Conservation (phyloP, 306 rosid species). For the Dicorynia guianensis region DNA sequence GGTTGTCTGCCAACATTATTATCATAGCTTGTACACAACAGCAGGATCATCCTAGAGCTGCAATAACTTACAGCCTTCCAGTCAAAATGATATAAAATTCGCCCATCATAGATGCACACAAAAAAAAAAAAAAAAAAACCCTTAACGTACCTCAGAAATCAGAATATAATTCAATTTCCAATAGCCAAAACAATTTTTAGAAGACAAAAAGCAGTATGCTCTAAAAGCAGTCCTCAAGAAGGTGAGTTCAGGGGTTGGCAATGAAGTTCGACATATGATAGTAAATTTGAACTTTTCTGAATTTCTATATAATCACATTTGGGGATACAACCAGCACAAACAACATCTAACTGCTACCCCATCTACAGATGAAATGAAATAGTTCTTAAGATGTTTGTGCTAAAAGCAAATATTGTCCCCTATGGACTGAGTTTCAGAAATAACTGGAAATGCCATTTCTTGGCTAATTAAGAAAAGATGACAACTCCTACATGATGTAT, state of each 20-base stretch:
- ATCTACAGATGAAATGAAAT: neutral
- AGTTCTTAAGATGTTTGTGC: neutral
- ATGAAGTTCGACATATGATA: neutral
- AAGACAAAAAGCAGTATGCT: neutral
- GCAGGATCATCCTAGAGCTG: neutral
- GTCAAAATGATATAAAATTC: neutral
- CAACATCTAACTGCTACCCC: neutral
- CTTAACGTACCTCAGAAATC: neutral
- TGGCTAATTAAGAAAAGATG: conserved; percentile 18
- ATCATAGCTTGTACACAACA: neutral
- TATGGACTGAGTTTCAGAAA: conserved; percentile 5
- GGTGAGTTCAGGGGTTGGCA: neutral
- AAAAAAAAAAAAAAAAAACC: neutral
- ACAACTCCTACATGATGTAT: too few species aligned
- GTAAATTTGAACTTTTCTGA: neutral
- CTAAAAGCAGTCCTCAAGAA: neutral
- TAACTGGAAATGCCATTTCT: conserved; percentile 7
- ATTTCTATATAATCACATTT: neutral
- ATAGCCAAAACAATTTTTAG: neutral
- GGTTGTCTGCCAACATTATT: neutral
- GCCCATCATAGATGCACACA: neutral
- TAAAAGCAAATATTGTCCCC: conserved; percentile 1
- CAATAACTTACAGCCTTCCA: neutral
- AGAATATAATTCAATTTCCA: neutral
- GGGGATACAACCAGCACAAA: neutral